These are phyloP conservation scores for Santalum album DNA, from an alignment of 164 flowering plant species.

Conservation along the genomic window DNA sequence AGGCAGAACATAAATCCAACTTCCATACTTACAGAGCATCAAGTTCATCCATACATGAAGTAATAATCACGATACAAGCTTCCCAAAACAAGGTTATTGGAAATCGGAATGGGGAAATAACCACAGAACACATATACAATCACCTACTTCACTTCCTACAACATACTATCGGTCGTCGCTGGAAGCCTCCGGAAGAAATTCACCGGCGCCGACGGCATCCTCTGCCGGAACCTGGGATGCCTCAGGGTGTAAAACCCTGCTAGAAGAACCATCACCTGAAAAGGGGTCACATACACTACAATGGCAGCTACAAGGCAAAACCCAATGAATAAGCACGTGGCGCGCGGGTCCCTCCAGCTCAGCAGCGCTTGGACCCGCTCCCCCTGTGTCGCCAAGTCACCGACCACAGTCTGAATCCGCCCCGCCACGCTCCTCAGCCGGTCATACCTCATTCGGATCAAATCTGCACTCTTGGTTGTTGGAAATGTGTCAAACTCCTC, in stretches of 20 bases:
- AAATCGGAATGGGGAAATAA: too few species aligned
- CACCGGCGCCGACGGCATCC: constrained; percentile 33
- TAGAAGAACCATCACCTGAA: constrained; percentile 29
- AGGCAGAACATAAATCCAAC: too few species aligned
- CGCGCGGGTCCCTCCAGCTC: constrained; percentile 67
- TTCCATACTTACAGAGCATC: too few species aligned
- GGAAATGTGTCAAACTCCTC: constrained; percentile 61
- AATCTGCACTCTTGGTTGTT: constrained; percentile 25
- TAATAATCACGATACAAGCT: too few species aligned
- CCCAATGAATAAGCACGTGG: constrained; percentile 32
- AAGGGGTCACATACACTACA: constrained; percentile 42
- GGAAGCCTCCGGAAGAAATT: constrained; percentile 56
- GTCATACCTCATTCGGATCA: constrained; percentile 48
- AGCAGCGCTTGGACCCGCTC: constrained; percentile 48
- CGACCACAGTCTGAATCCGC: constrained; percentile 48
- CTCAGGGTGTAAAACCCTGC: constrained; percentile 47
- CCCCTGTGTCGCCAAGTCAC: constrained; percentile 55
- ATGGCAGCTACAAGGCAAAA: constrained; percentile 46
- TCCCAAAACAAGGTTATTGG: too few species aligned
- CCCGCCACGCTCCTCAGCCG: constrained; percentile 53
- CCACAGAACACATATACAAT: not conserved
- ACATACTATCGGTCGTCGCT: constrained; percentile 48
- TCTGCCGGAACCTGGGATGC: constrained; percentile 49
- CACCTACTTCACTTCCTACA: too few species aligned
- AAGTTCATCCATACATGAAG: too few species aligned